phyloP scores from a whole-genome alignment of 2,329 filamentous ascomycete species.

The Dactylellina cionopaga region DNA sequence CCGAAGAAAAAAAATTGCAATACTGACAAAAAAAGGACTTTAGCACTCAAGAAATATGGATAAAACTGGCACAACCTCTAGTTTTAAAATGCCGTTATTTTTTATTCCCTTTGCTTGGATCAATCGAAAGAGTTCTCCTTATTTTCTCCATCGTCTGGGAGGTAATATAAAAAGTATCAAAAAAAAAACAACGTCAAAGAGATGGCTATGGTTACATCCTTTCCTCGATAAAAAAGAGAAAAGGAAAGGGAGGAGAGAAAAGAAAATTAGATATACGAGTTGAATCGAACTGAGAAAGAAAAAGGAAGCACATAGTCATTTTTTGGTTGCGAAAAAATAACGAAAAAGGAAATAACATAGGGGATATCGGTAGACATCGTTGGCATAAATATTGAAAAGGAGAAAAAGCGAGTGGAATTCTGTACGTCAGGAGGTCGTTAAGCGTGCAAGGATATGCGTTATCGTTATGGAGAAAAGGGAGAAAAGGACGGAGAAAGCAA shows the following conservation, averaged over 20 bases:
- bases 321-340: background rate
- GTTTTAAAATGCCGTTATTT: no score
- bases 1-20: no score
- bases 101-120: no score
- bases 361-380: slow-evolving; percentile 1
- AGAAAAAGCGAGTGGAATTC: slow-evolving; percentile 11
- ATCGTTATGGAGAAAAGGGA: background rate
- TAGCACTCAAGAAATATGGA: no score
- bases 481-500: background rate
- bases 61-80: no score
- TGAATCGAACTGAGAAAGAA: background rate
- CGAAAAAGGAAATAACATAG: background rate
- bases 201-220: slow-evolving; percentile 43
- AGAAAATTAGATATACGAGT: slow-evolving; percentile 2
- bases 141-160: no score
- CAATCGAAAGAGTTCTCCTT: no score
- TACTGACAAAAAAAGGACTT: no score
- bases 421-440: slow-evolving; percentile 11
- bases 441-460: slow-evolving; percentile 12
- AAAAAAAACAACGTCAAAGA: slow-evolving; percentile 2
- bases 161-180: background rate
- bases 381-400: background rate
- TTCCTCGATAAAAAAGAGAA: background rate
- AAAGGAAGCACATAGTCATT: background rate
- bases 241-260: slow-evolving; percentile 4